These are phyloP conservation scores for Melocanna baccifera DNA, from an alignment of 176 grass and related monocot species.

Conservation along the genomic window DNA sequence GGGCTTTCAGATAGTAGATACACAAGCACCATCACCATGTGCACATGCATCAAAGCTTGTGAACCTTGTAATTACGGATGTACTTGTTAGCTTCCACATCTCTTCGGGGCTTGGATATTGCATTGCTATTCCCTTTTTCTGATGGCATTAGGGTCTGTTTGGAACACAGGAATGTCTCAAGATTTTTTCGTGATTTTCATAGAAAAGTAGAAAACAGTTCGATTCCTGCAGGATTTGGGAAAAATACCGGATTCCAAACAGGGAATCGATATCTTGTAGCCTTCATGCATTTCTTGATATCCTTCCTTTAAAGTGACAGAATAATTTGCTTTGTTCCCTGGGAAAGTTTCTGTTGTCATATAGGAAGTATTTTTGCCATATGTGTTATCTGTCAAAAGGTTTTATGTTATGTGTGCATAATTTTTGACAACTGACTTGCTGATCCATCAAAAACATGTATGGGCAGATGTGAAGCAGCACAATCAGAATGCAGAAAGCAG, in stretches of 20 bases:
- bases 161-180: no score
- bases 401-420: conserved; percentile 8
- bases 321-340: background rate
- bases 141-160: background rate
- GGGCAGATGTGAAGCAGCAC: conserved; percentile 60
- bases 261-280: background rate
- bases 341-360: background rate
- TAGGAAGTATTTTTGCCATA: background rate
- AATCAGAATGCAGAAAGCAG: conserved; percentile 51
- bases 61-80: background rate
- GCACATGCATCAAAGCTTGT: background rate
- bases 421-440: conserved; percentile 1
- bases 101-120: conserved; percentile 11
- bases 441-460: conserved; percentile 15
- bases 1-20: background rate
- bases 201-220: no score
- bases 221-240: no score
- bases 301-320: background rate
- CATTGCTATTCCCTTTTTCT: background rate
- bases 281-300: conserved; percentile 1
- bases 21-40: background rate
- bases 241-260: no score
- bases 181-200: no score
- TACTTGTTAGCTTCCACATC: background rate
- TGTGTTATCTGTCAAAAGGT: background rate